phyloP scores from a whole-genome alignment of 2,329 filamentous ascomycete species.

The Apiospora koreana region DNA sequence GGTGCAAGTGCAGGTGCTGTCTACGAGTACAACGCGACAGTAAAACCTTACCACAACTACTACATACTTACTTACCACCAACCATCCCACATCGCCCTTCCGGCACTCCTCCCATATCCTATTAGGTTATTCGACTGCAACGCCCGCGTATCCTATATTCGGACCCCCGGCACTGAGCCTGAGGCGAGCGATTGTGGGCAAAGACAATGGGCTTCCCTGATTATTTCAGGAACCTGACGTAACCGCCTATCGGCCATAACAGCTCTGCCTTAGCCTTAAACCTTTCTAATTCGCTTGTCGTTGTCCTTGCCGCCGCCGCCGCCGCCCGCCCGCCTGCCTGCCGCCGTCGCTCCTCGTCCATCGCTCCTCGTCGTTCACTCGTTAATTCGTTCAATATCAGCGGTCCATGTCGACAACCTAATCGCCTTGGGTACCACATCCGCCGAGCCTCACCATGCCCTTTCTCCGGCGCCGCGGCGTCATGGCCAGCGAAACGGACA shows the following conservation, averaged over 20 bases:
- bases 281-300: neutral
- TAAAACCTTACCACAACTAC: constrained; percentile 1
- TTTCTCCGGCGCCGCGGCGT: constrained; percentile 63
- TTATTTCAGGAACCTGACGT: constrained; percentile 12
- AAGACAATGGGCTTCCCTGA: constrained; percentile 13
- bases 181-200: constrained; percentile 2
- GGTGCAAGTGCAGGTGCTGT: no score
- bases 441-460: constrained; percentile 46
- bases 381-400: neutral
- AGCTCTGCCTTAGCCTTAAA: constrained; percentile 1
- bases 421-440: neutral
- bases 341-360: neutral
- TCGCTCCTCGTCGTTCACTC: neutral
- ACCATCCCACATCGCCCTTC: constrained; percentile 2
- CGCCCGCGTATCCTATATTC: neutral
- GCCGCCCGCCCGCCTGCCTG: neutral
- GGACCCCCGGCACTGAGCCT: constrained; percentile 6
- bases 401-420: neutral
- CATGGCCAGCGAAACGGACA: constrained; percentile 60
- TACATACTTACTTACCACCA: neutral
- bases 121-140: constrained; percentile 8
- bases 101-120: neutral
- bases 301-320: neutral
- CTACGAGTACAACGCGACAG: constrained; percentile 4
- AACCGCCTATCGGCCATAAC: neutral